Conservation (phyloP, 2,329 filamentous ascomycete genomes). For the Elsinoe ampelina region DNA sequence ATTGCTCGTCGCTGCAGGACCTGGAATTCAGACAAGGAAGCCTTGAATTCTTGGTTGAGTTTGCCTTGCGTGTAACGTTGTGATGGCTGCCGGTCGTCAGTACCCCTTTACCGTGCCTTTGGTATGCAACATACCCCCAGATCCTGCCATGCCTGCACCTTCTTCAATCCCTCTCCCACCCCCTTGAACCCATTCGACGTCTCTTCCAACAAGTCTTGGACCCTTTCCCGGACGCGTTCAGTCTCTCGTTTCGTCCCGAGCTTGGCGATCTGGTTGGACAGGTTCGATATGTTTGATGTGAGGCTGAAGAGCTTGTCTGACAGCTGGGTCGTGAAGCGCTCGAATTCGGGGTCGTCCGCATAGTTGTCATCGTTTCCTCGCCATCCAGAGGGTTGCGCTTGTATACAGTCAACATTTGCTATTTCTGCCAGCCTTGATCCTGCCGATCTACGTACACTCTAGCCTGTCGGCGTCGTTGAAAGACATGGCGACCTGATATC, state of each 20-base stretch:
- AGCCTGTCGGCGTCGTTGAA: constrained; percentile 20
- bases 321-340: constrained; percentile 68
- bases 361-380: constrained; percentile 66
- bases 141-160: constrained; percentile 62
- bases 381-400: constrained; percentile 56
- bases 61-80: constrained; percentile 97
- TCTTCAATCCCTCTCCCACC: constrained; percentile 88
- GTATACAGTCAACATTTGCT: background rate
- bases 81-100: constrained; percentile 53
- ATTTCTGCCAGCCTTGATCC: background rate
- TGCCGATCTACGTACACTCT: constrained; percentile 16
- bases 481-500: constrained; percentile 16
- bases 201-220: constrained; percentile 79
- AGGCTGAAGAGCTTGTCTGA: constrained; percentile 84
- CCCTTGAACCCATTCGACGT: constrained; percentile 80
- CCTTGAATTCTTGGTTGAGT: constrained; percentile 84
- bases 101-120: background rate
- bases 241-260: constrained; percentile 88
- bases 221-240: constrained; percentile 78
- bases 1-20: constrained; percentile 78
- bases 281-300: constrained; percentile 75
- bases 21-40: constrained; percentile 84
- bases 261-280: constrained; percentile 74
- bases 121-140: constrained; percentile 53
- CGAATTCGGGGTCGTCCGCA: constrained; percentile 86